Conservation (phyloP, 345 rosid genomes). For the Draba incana region DNA sequence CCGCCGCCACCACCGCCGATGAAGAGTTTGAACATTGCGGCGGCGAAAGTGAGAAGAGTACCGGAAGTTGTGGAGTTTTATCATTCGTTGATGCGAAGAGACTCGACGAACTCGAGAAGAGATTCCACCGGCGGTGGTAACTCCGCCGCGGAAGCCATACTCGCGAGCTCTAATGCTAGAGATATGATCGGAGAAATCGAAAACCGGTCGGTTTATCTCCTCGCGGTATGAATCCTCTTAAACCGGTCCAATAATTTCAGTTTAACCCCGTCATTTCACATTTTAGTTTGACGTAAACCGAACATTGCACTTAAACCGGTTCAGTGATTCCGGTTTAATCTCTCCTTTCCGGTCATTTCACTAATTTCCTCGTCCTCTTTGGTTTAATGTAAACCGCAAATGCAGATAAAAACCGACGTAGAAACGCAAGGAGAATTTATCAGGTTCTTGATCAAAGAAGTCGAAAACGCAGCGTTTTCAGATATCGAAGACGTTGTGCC, state of each 20-base stretch:
- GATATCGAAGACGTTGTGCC: conserved; percentile 90
- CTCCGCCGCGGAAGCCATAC: conserved; percentile 46
- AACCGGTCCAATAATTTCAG: conserved; percentile 38
- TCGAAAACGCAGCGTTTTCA: conserved; percentile 77
- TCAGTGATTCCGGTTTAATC: no score
- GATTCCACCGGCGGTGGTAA: conserved; percentile 59
- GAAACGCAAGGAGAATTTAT: conserved; percentile 97
- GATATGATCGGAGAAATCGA: conserved; percentile 99
- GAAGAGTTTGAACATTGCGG: conserved; percentile 45
- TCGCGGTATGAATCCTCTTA: conserved; percentile 57
- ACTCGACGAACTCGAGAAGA: conserved; percentile 71
- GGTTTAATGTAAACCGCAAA: conserved; percentile 17
- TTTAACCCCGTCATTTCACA: conserved; percentile 1
- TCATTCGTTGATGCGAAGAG: conserved; percentile 92
- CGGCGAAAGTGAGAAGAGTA: conserved; percentile 79
- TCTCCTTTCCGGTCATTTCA: conserved; percentile 36
- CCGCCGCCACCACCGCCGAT: conserved; percentile 48
- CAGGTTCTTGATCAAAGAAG: conserved; percentile 82
- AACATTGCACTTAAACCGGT: no score
- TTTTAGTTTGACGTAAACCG: neutral
- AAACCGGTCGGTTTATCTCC: conserved; percentile 88
- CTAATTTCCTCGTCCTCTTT: conserved; percentile 26
- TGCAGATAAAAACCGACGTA: conserved; percentile 93
- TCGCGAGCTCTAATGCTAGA: conserved; percentile 64
- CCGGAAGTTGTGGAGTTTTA: conserved; percentile 99